A percentile compares a stretch with the other conserved stretches of the same genome.
Evolutionary conservation across 2,329 filamentous ascomycete genomes (phyloP).

Genomic region (Aspergillus sp.): DNA sequence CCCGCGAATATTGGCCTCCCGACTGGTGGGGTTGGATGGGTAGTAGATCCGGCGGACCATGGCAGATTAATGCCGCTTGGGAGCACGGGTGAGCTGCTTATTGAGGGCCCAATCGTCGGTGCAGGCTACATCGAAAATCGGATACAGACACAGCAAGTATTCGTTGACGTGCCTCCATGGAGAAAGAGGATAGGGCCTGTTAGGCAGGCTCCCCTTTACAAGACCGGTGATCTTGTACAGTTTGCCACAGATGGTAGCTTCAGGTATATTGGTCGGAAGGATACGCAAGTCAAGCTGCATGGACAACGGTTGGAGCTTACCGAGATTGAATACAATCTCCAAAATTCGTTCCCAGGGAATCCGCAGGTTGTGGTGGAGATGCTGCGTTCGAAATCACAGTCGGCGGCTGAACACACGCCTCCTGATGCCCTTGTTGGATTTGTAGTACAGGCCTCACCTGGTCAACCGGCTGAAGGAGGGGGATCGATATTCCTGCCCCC

Average conservation of each 20-base stretch:
- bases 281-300: constrained; percentile 17
- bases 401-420: too few relatives aligned
- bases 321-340: constrained; percentile 22
- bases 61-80: constrained; percentile 37
- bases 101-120: constrained; percentile 19
- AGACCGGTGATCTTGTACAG: constrained; percentile 31
- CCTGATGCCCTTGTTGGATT: background rate
- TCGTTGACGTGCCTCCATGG: constrained; percentile 25
- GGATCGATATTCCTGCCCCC: background rate
- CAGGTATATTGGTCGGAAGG: background rate
- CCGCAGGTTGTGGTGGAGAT: background rate
- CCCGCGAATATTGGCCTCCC: constrained; percentile 24
- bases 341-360: background rate
- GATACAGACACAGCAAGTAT: constrained; percentile 18
- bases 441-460: background rate
- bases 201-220: constrained; percentile 19
- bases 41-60: constrained; percentile 37
- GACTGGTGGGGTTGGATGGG: constrained; percentile 30
- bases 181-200: background rate
- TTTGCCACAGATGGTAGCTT: constrained; percentile 20
- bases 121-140: constrained; percentile 26
- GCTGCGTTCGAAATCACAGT: background rate
- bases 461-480: too few relatives aligned
- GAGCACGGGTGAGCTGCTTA: constrained; percentile 39
- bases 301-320: constrained; percentile 30